Base-by-base conservation (phyloP, 371 early-diverging fungal species). In the Circinella minor region DNA sequence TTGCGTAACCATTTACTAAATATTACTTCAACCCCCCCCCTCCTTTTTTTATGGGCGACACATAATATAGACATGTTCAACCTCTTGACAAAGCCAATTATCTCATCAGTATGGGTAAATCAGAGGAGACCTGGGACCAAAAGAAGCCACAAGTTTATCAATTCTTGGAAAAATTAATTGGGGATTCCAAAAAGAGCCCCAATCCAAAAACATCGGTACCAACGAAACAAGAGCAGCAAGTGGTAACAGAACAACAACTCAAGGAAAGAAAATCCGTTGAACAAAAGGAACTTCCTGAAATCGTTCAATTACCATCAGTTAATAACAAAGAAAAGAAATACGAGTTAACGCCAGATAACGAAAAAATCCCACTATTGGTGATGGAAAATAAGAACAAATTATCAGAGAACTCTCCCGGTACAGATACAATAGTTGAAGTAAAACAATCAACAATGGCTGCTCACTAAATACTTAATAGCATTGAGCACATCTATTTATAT, bases 71-170 rank as follows among this genome's bases (percentile, higher is more conserved):
- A 57, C 27, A 27, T n/a, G 57, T 57, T 11, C 57, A 57, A 6
- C 69, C 69, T 7, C 54, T 69, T 49, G 69, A 69, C 37, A 18
- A 54, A 20, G 69, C 69, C 11, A 61, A 69, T 15, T 69, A 69
- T 36, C 69, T 18, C n/a, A 62, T 61, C 8, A 43, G 55, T 5
- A 69, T 69, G 54, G 36, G 47, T 9, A 51, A 46, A 6, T 20
- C 39, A 15, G n/a, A 36, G 4, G 8, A 20, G 5, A 38, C 51
- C 5, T 69, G 69, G 69, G 27, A n/a, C 13, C 15, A 18, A n/a
- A 37, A 54, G 18, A 36, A 49, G 3, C 69, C 69, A 11, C 61
- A 63, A 34, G 63, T 69, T 9, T 69, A 69, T 37, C 38, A 38
- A 8, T 69, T 69, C 36, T 55, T 69, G 55, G 51, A 69, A 18